Evolutionary conservation across 2,329 filamentous ascomycete genomes (phyloP).

Genomic region (Metarhizium sp.): DNA sequence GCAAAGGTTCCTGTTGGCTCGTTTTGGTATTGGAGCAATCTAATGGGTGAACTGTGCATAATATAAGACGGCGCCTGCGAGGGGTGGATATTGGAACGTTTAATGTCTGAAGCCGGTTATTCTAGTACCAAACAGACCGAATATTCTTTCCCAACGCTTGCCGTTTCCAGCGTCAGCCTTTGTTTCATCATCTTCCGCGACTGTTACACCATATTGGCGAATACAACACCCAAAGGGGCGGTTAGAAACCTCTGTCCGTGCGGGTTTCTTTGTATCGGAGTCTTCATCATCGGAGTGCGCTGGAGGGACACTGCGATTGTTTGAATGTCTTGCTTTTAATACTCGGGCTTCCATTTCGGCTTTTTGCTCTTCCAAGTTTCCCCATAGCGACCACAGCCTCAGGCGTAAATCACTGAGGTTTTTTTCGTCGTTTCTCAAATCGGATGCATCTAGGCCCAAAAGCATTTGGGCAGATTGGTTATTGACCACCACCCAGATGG

Average conservation of each 20-base stretch:
- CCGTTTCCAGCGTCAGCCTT: constrained; percentile 36
- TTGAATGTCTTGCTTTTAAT: background rate
- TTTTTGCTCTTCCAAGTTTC: constrained; percentile 69
- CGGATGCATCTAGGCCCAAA: constrained; percentile 35
- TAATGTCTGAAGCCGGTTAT: constrained; percentile 26
- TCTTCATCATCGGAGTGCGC: constrained; percentile 9
- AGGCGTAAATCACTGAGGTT: constrained; percentile 50
- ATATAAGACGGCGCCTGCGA: too few species aligned
- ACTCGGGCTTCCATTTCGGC: constrained; percentile 7
- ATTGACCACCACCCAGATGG: constrained; percentile 61
- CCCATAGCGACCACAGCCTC: constrained; percentile 73
- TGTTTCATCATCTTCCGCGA: constrained; percentile 27
- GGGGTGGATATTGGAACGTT: background rate
- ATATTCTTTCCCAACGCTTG: constrained; percentile 51
- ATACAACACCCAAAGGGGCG: constrained; percentile 62
- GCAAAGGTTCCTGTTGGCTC: too few species aligned
- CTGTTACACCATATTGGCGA: constrained; percentile 56
- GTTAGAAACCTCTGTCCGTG: constrained; percentile 30
- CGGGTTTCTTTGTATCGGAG: constrained; percentile 1
- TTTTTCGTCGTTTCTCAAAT: constrained; percentile 44
- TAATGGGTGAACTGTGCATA: too few species aligned
- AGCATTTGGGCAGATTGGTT: constrained; percentile 43
- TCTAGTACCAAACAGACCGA: constrained; percentile 55
- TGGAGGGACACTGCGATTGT: background rate
- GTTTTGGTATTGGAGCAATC: background rate